Base-by-base conservation (phyloP, 73 alveolate genomes). In the Diophrys appendiculata region DNA sequence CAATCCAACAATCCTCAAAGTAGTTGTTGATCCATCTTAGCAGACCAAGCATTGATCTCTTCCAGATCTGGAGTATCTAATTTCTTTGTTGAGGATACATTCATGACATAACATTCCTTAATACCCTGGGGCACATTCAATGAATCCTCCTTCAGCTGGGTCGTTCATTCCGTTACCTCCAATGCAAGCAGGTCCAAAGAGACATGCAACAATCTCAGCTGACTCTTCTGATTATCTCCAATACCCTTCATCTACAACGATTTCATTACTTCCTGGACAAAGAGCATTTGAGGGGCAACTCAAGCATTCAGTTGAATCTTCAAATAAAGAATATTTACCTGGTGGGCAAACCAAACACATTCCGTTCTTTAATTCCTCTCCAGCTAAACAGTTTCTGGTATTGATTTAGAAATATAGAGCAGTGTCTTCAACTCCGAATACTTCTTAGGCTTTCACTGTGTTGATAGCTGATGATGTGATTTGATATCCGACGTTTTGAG, bases 251-350 rank as follows among this genome's bases (percentile, higher is more conserved):
- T 72, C 56, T 31, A 87, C 94, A 22, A 53, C 71, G 11, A 87
- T 52, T 24, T 54, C 77, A 65, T 29, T 67, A 5, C 84, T 83
- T 72, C 94, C 94, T 3, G 83, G 84, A 78, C 94, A 87, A 24
- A 55, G 25, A 1, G 94, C 90, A 69, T 68, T 30, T 32, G 29
- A 13, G 8, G 83, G 83, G 64, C 93, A 86, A 52, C 72, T 73
- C 52, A 26, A 29, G 78, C 93, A 86, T 2, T 69, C 29, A 1
- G 90, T 65, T 2, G 87, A 34, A 43, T 77, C 55, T 26, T 56
- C 32, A 0, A 33, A 35, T 1, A 77, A 56, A 2, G 86, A 74
- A 35, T 77, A 85, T 13, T 64, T 70, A 8, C 93, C 93, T 31
- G 69, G 68, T 54, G 84, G 74, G 60, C 93, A 85, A 24, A 29